A percentile compares a stretch with the other conserved stretches of the same genome.
phyloP scores from a whole-genome alignment of 352 stramenopile species.

The Phytophthora lateralis region DNA sequence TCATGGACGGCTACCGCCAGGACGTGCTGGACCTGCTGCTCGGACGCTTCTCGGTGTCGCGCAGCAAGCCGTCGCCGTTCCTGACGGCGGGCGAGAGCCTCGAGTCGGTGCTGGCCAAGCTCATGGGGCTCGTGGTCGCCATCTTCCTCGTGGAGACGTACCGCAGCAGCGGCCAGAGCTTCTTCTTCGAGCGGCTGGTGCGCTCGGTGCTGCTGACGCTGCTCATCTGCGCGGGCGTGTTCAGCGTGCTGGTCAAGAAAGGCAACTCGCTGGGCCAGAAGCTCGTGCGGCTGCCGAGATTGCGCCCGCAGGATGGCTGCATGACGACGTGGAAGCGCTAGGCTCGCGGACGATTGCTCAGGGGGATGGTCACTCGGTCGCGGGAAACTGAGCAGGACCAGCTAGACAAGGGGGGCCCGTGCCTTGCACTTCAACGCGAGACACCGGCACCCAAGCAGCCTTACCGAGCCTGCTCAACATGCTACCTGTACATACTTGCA shows the following conservation, averaged over 20 bases:
- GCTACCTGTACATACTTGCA: conserved; percentile 7
- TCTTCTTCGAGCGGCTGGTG: conserved; percentile 59
- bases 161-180: conserved; percentile 46
- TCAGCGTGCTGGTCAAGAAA: conserved; percentile 79
- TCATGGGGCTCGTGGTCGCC: conserved; percentile 49
- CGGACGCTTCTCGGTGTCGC: conserved; percentile 55
- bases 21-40: conserved; percentile 94
- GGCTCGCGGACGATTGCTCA: conserved; percentile 14
- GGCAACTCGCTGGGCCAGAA: conserved; percentile 68
- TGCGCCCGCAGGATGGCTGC: conserved; percentile 78
- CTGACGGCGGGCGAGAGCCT: conserved; percentile 50
- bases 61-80: conserved; percentile 64
- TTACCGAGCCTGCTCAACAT: neutral
- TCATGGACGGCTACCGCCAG: conserved; percentile 93
- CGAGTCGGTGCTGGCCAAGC: conserved; percentile 58
- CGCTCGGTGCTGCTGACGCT: conserved; percentile 60
- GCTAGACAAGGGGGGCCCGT: neutral
- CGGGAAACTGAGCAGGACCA: neutral
- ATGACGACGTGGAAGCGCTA: conserved; percentile 80
- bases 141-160: conserved; percentile 74
- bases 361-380: conserved; percentile 17
- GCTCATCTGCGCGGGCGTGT: conserved; percentile 48
- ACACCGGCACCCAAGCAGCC: conserved; percentile 6
- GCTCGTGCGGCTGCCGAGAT: conserved; percentile 64
- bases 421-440: conserved; percentile 10